Percentiles rank a stretch among this genome's conserved stretches.
These are phyloP conservation scores for Kwoniella sp. DNA, from an alignment of 768 basidiomycete species.

Conservation along the genomic window DNA sequence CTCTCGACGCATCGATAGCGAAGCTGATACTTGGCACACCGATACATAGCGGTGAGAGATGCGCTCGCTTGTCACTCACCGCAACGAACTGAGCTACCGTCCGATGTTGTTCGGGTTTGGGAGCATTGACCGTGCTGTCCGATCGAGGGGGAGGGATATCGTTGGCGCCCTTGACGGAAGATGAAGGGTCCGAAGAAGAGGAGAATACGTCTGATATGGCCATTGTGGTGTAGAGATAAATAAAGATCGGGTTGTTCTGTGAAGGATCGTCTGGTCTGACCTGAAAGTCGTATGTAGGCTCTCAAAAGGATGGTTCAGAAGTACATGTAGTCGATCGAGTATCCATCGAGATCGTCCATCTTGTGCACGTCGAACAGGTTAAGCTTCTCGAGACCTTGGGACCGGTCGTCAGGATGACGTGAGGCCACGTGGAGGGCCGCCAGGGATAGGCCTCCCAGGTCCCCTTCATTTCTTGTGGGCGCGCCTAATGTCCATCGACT, in stretches of 20 bases:
- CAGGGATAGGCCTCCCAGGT: background rate
- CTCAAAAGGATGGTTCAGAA: too few species aligned
- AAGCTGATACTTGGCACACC: too few species aligned
- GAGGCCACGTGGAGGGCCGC: background rate
- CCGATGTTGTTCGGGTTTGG: conserved; percentile 41
- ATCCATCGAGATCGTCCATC: background rate
- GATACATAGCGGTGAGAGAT: too few species aligned
- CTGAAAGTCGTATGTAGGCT: too few species aligned
- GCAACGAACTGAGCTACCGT: conserved; percentile 46
- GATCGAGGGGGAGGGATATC: conserved; percentile 45
- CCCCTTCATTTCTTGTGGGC: too few species aligned
- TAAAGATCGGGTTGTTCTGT: too few species aligned
- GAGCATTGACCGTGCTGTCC: conserved; percentile 43
- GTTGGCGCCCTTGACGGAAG: conserved; percentile 34
- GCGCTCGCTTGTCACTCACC: conserved; percentile 31
- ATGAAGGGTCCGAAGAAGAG: conserved; percentile 5
- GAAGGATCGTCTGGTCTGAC: too few species aligned
- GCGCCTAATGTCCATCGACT: background rate
- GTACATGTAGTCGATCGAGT: background rate
- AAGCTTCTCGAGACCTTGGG: too few species aligned
- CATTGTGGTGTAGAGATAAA: too few species aligned
- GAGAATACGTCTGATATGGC: conserved; percentile 14
- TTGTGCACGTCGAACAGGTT: background rate
- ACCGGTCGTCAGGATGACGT: background rate
- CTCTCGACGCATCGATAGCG: too few species aligned